phyloP scores from a whole-genome alignment of 441 rosid genomes.

The Corymbia calophylla region DNA sequence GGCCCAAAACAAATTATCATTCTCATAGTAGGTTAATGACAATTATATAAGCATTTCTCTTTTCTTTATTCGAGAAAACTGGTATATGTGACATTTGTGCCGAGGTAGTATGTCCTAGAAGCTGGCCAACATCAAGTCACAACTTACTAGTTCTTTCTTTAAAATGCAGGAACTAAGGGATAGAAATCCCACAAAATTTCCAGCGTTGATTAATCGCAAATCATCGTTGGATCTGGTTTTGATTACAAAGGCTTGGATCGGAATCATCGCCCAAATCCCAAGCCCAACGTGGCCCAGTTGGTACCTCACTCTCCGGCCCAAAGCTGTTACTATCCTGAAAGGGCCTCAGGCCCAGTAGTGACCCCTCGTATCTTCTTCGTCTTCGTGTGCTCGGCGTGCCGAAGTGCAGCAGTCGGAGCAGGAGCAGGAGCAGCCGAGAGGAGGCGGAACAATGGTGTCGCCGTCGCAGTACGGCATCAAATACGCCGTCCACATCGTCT shows the following conservation, averaged over 20 bases:
- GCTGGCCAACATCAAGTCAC: not conserved
- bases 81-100: not conserved
- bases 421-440: not conserved
- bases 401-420: not conserved
- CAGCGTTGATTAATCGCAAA: not conserved
- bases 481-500: slow-evolving; percentile 65
- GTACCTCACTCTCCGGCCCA: not conserved
- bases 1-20: too few species aligned
- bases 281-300: not conserved
- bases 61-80: not conserved
- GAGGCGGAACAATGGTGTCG: slow-evolving; percentile 24
- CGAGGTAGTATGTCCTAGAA: not conserved
- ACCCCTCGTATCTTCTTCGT: not conserved
- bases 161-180: not conserved
- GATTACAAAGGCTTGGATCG: not conserved
- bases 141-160: not conserved
- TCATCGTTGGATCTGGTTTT: not conserved
- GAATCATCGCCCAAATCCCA: not conserved
- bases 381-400: not conserved
- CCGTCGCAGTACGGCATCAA: slow-evolving; percentile 51
- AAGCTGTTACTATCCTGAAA: not conserved
- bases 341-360: not conserved
- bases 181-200: not conserved
- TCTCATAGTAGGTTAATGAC: too few species aligned
- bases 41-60: too few species aligned